Evolutionary conservation across 1,139 yeast species (phyloP).

Genomic region (Pichia sp.): DNA sequence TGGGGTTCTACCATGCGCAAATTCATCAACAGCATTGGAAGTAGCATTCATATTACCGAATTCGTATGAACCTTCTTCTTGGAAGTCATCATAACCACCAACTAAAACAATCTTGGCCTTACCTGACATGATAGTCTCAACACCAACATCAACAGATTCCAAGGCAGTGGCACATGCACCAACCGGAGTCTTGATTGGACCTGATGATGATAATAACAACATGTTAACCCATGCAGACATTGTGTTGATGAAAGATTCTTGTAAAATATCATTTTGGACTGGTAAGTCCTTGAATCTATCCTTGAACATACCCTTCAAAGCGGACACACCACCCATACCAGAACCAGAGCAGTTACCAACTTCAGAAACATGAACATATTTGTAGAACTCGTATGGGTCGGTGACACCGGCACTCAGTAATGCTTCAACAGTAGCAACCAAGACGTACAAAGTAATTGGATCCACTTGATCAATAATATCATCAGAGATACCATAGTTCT

Average conservation of each 20-base stretch:
- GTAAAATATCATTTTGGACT: conserved; percentile 93
- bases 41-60: conserved; percentile 99
- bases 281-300: conserved; percentile 90
- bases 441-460: conserved; percentile 86
- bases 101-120: conserved; percentile 94
- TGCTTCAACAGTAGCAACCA: conserved; percentile 94
- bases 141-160: conserved; percentile 94
- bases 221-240: conserved; percentile 99
- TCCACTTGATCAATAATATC: conserved; percentile 93
- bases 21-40: conserved; percentile 79
- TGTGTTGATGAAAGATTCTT: conserved; percentile 96
- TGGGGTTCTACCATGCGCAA: conserved; percentile 96
- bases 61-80: conserved; percentile 97
- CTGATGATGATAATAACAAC: conserved; percentile 95
- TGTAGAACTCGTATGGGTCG: conserved; percentile 97
- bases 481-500: conserved; percentile 89
- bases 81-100: conserved; percentile 99
- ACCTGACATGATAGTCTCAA: conserved; percentile 85
- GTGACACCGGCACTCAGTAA: conserved; percentile 90
- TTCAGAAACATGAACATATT: conserved; percentile 96
- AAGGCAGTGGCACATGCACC: conserved; percentile 99
- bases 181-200: conserved; percentile 98
- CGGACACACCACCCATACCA: conserved; percentile 99
- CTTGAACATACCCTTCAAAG: conserved; percentile 95
- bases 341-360: conserved; percentile 99